A percentile compares a stretch with the other conserved stretches of the same genome.
Evolutionary conservation across 179 eudicot genomes (phyloP).

Genomic region (Pouteria campechiana): DNA sequence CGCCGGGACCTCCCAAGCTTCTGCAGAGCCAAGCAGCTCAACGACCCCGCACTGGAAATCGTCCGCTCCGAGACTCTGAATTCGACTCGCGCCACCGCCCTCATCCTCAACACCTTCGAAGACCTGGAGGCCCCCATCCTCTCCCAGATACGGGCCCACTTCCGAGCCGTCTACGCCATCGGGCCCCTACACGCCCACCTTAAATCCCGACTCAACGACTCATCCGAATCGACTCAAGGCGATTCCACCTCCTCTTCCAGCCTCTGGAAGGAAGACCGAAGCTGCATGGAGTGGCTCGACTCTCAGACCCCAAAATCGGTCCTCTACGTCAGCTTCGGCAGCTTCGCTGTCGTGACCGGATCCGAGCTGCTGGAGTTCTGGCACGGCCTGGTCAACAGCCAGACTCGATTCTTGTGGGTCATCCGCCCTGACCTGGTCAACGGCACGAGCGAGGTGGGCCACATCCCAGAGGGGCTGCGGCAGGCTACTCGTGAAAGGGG

Average conservation of each 20-base stretch:
- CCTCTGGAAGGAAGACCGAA: background rate
- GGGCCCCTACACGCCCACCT: slow-evolving; percentile 10
- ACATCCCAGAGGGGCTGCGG: background rate
- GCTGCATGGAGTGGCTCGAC: background rate
- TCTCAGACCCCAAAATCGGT: slow-evolving; percentile 9
- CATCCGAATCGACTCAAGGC: background rate
- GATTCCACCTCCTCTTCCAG: background rate
- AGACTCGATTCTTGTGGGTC: slow-evolving; percentile 20
- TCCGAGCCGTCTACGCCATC: slow-evolving; percentile 5
- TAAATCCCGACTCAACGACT: background rate
- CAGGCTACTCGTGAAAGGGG: slow-evolving; percentile 13
- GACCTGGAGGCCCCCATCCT: slow-evolving; percentile 9
- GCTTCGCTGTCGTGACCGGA: slow-evolving; percentile 1
- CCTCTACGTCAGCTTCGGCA: slow-evolving; percentile 14
- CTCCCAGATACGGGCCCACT: slow-evolving; percentile 6
- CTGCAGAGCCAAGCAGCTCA: slow-evolving; percentile 6
- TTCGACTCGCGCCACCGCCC: background rate
- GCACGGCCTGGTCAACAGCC: slow-evolving; percentile 19
- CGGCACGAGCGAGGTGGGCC: background rate
- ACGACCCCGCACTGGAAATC: slow-evolving; percentile 2
- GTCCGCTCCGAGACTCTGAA: slow-evolving; percentile 3
- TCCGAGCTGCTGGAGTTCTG: slow-evolving; percentile 9
- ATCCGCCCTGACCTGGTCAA: slow-evolving; percentile 6
- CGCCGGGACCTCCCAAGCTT: slow-evolving; percentile 8
- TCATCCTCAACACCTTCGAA: slow-evolving; percentile 12